A percentile compares a stretch with the other conserved stretches of the same genome.
These are phyloP conservation scores for Arctium minus DNA, from an alignment of 129 eudicot genomes.

Conservation along the genomic window DNA sequence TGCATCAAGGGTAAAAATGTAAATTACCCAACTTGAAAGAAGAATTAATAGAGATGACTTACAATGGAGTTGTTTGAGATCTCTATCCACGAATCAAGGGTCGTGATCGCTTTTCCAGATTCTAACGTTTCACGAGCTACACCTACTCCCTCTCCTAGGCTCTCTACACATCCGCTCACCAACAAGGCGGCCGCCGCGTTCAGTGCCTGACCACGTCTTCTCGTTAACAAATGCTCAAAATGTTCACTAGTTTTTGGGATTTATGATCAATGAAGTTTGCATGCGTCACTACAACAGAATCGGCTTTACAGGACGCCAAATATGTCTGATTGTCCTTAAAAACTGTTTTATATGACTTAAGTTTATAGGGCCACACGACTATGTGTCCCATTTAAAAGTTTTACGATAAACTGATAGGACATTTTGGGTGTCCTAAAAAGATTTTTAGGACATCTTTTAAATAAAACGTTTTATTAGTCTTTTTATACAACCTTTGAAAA, in stretches of 20 bases:
- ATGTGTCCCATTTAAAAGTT: background rate
- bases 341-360: background rate
- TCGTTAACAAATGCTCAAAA: background rate
- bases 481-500: background rate
- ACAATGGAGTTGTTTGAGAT: constrained; percentile 48
- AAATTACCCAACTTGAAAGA: background rate
- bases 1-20: background rate
- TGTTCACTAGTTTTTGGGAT: background rate
- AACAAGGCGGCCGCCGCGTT: constrained; percentile 87
- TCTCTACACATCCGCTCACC: constrained; percentile 63
- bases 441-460: background rate
- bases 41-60: background rate
- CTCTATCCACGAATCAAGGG: constrained; percentile 64
- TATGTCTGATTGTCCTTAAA: background rate
- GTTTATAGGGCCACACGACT: background rate
- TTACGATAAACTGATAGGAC: background rate
- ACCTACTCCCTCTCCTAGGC: constrained; percentile 67
- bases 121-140: constrained; percentile 67
- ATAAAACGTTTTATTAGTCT: background rate
- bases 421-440: background rate
- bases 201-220: constrained; percentile 46
- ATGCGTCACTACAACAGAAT: background rate
- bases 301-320: background rate
- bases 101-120: constrained; percentile 70
- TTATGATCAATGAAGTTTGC: background rate